Evolutionary conservation across 2,329 filamentous ascomycete genomes (phyloP).

Genomic region (Thielaviopsis ethacetica): DNA sequence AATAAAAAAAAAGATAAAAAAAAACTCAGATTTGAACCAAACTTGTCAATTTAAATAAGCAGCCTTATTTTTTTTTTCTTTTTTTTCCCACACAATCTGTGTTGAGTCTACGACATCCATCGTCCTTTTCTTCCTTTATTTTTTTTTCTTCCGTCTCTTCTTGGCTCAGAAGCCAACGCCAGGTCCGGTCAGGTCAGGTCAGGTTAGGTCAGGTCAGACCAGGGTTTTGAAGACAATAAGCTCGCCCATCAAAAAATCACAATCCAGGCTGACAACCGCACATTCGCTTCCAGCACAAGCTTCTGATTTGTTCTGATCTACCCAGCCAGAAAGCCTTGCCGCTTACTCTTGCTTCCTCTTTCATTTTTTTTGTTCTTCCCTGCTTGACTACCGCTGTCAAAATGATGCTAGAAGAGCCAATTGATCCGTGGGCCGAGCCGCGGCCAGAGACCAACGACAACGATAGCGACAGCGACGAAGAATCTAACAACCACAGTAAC

Average conservation of each 20-base stretch:
- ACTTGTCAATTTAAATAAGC: not conserved
- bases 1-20: too few species aligned
- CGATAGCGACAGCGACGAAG: not conserved
- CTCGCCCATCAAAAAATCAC: not conserved
- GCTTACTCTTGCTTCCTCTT: not conserved
- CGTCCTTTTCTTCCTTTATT: not conserved
- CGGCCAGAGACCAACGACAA: not conserved
- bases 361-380: not conserved
- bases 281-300: not conserved
- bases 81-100: not conserved
- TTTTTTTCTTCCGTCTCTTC: not conserved
- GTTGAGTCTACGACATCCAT: not conserved
- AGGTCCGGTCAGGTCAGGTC: too few species aligned
- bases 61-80: not conserved
- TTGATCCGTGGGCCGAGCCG: slow-evolving; percentile 9
- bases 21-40: too few species aligned
- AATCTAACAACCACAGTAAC: not conserved
- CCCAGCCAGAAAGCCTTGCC: not conserved
- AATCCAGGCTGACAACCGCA: too few species aligned
- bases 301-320: not conserved
- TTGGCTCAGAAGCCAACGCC: not conserved
- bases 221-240: not conserved
- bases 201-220: too few species aligned
- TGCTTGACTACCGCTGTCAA: not conserved
- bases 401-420: slow-evolving; percentile 11